Base-by-base conservation (phyloP, 495 filamentous ascomycete species). In the Penicillium malachiteum region DNA sequence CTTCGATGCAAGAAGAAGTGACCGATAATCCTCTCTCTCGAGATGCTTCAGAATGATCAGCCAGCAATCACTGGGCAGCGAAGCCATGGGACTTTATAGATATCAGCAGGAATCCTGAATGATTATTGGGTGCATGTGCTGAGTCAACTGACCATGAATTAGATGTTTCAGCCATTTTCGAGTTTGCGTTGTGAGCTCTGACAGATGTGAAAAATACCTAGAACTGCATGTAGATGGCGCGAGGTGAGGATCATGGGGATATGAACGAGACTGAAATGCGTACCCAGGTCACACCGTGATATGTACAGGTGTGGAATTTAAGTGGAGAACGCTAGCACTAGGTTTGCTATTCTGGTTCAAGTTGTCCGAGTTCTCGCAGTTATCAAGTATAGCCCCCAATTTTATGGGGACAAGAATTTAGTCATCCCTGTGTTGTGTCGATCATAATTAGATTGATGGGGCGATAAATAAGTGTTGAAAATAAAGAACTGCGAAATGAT, bases 1-100 rank as follows among this genome's bases (percentile, higher is more conserved):
- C 26, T 54, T 54, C 4, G 51, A 54, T 6, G 46, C 41, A 38
- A 54, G 30, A n/a, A 54, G 51, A 54, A 54, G 51, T 32, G 51
- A 38, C 51, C 51, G 14, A 47, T 46, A 14, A 39, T 54, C 51
- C 14, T 45, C 41, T 13, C 10, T 30, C 9, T 41, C 39, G 41
- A 54, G 51, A 13, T 54, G 30, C 11, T 30, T 12, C 41, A 54
- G 12, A 26, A 54, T 47, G 17, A 17, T 38, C 5, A 54, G 51
- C 51, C 51, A 54, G 42, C 51, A 54, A 30, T 54, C 51, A 14
- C 41, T 54, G 51, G 51, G 42, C 14, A 54, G 41, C 6, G 38
- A 38, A 47, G 51, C 14, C 51, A 38, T 41, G 8, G 49, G 49
- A 17, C 49, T 52, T 26, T 3, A 14, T 18, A 42, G 16, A 52